Evolutionary conservation across 1,284 basidiomycete species (phyloP).

Genomic region (Serendipita sp.): DNA sequence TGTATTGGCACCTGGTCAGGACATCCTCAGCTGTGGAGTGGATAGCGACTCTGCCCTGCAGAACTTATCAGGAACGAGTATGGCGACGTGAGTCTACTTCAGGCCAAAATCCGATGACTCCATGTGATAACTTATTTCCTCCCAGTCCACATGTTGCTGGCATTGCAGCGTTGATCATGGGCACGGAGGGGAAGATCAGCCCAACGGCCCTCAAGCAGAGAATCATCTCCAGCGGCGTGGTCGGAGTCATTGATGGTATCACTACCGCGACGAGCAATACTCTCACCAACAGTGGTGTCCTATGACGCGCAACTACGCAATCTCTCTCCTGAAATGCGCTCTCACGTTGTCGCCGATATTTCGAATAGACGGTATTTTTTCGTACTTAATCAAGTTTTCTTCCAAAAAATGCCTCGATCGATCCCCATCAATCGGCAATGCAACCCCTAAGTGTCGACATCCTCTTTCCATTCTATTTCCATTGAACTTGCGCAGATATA

Average conservation of each 20-base stretch:
- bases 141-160: conserved; percentile 24
- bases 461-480: too few species aligned
- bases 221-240: not conserved
- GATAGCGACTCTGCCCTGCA: not conserved
- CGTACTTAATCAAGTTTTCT: too few species aligned
- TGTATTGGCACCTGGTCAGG: conserved; percentile 35
- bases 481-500: too few species aligned
- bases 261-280: not conserved
- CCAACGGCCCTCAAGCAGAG: conserved; percentile 19
- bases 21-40: conserved; percentile 3
- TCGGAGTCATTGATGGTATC: not conserved
- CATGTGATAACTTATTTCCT: conserved; percentile 2
- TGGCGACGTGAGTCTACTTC: not conserved
- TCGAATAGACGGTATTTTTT: too few species aligned
- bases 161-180: conserved; percentile 24
- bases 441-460: too few species aligned
- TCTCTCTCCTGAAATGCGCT: too few species aligned
- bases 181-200: conserved; percentile 19
- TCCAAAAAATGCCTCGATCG: too few species aligned
- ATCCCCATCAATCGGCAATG: too few species aligned
- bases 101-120: not conserved
- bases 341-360: too few species aligned
- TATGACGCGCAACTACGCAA: too few species aligned
- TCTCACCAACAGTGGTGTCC: not conserved
- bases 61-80: not conserved